Evolutionary conservation across 2,329 filamentous ascomycete genomes (phyloP).

Genomic region (Hortaea sp.): DNA sequence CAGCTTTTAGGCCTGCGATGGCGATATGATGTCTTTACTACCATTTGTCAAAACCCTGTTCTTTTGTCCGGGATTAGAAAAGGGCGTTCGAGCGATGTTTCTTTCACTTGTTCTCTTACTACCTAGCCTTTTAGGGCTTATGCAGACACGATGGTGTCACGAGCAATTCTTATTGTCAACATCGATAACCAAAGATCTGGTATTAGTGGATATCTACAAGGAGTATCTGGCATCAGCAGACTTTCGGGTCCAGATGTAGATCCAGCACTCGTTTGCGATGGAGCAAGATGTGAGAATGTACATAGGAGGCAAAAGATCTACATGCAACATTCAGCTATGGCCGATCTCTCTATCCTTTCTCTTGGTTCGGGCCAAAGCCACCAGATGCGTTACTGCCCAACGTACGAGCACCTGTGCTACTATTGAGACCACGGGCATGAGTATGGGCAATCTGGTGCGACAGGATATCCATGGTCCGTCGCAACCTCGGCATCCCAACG

Average conservation of each 20-base stretch:
- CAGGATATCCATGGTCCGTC: too few relatives aligned
- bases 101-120: background rate
- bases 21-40: background rate
- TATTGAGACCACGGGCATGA: background rate
- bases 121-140: background rate
- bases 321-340: background rate
- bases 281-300: background rate
- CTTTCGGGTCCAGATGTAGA: too few relatives aligned
- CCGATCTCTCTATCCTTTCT: too few relatives aligned
- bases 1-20: constrained; percentile 4
- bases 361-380: background rate
- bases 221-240: too few relatives aligned
- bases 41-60: background rate
- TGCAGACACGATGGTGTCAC: background rate
- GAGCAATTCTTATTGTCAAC: background rate
- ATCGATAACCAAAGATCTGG: too few relatives aligned
- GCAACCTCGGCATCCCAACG: too few relatives aligned
- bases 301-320: background rate
- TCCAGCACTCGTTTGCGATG: too few relatives aligned
- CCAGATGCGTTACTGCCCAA: background rate
- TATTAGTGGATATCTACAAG: too few relatives aligned
- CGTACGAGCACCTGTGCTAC: background rate
- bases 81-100: background rate
- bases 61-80: background rate
- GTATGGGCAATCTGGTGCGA: too few relatives aligned